phyloP scores from a whole-genome alignment of 2,329 filamentous ascomycete species.

The Calonectria honghensis region DNA sequence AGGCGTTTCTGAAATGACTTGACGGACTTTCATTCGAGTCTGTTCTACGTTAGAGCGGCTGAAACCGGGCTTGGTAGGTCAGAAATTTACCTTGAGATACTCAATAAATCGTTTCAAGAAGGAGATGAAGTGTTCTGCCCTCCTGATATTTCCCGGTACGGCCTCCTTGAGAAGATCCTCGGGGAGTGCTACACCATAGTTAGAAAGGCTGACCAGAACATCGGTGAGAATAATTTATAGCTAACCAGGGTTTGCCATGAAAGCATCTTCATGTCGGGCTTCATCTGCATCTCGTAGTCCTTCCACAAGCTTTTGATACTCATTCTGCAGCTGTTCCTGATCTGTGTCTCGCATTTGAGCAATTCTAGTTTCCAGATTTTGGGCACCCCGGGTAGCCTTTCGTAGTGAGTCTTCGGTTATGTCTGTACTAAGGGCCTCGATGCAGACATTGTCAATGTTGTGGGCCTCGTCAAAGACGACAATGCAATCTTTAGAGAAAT shows the following conservation, averaged over 20 bases:
- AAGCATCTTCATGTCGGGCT: conserved; percentile 92
- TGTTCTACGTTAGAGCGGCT: conserved; percentile 57
- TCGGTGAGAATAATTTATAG: not conserved
- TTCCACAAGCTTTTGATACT: conserved; percentile 96
- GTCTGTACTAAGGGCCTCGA: conserved; percentile 97
- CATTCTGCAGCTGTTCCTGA: conserved; percentile 93
- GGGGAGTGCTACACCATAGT: conserved; percentile 77
- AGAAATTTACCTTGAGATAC: conserved; percentile 82
- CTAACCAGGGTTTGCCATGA: conserved; percentile 91
- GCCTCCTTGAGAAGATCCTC: conserved; percentile 97
- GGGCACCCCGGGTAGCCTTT: conserved; percentile 91
- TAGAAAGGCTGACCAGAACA: conserved; percentile 10
- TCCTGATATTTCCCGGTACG: conserved; percentile 94
- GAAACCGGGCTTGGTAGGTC: too few relatives aligned
- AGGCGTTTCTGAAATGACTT: conserved; percentile 97
- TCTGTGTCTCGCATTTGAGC: conserved; percentile 97
- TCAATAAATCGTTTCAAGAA: conserved; percentile 98
- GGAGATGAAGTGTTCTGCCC: conserved; percentile 95
- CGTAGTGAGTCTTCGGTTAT: conserved; percentile 95
- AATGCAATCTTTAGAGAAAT: conserved; percentile 98
- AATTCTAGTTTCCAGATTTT: conserved; percentile 93
- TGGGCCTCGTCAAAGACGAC: conserved; percentile 99
- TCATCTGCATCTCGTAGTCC: conserved; percentile 92
- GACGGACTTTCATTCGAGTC: conserved; percentile 98
- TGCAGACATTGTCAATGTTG: conserved; percentile 99